Base-by-base conservation (phyloP, 1,284 basidiomycete genomes). In the Apiotrichum gracile region DNA sequence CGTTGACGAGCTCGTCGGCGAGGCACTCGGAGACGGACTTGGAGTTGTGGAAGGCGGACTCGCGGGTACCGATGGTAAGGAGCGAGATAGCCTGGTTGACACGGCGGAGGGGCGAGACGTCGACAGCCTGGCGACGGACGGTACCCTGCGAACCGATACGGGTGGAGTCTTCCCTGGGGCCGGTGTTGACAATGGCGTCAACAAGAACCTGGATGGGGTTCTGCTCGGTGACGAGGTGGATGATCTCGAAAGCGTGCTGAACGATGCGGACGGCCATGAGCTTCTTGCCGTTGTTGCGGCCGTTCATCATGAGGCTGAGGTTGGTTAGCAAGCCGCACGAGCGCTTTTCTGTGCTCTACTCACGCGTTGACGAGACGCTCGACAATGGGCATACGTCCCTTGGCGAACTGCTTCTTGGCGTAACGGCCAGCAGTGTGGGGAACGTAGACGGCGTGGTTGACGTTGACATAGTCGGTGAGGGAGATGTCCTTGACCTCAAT, bases 251-350 rank as follows among this genome's bases (percentile, higher is more conserved):
- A 52, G 96, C 91, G 80, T 99, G 96, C 61, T 92, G 90, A 70
- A 99, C 96, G 71, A 99, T 99, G 79, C 96, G 92, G 78, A 99
- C 91, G 69, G 96, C 88, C 80, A 99, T 82, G 77, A 97, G 86
- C 82, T 98, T 98, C 84, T 98, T 98, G 76, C 96, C 96, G 82
- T 96, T 98, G 88, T 99, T 99, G 79, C 96, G 92, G 66, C 96
- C 96, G 82, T 98, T 97, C 94, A 98, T 98, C 96, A 98, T 97
- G 76, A 96, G 80, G 75, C 89, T 91, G 66, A 42, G 43, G 2
- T 9, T 24, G n/a, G 55, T 49, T 22, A 49, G 52, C 40, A 46
- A n/a, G 8, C 1, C 9, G 24, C 26, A 7, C 22, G 19, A 12
- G 34, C 7, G 21, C 21, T 39, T 13, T 13, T 39, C 21, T 24